Evolutionary conservation across 768 basidiomycete genomes (phyloP).

Genomic region (Inosperma sp.): DNA sequence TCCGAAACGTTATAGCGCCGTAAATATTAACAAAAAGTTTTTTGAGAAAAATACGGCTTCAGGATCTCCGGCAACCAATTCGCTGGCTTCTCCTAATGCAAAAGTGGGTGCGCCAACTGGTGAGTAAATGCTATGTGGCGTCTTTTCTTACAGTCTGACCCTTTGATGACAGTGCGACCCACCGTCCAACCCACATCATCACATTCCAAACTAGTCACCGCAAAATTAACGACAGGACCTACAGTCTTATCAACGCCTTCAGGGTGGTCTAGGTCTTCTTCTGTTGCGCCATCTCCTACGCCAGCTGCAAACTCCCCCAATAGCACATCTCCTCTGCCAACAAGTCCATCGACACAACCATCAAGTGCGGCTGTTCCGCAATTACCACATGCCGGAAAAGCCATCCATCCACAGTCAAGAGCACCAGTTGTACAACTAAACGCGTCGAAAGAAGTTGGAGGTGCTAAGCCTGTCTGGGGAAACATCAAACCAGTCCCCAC

Average conservation of each 20-base stretch:
- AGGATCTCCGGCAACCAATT: conserved; percentile 42
- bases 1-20: conserved; percentile 81
- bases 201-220: conserved; percentile 80
- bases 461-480: conserved; percentile 67
- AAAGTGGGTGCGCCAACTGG: conserved; percentile 53
- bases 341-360: conserved; percentile 32
- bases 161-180: conserved; percentile 49
- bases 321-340: conserved; percentile 38
- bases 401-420: conserved; percentile 65
- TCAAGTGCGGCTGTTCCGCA: conserved; percentile 41
- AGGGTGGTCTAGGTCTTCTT: conserved; percentile 79
- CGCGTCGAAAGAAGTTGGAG: conserved; percentile 29
- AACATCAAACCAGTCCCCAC: conserved; percentile 45
- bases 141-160: conserved; percentile 10
- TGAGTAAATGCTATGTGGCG: conserved; percentile 31
- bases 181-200: conserved; percentile 47
- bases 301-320: conserved; percentile 43
- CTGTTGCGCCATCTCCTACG: conserved; percentile 56
- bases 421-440: conserved; percentile 30
- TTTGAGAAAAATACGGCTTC: conserved; percentile 79
- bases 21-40: conserved; percentile 96
- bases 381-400: conserved; percentile 55
- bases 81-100: conserved; percentile 38
- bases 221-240: conserved; percentile 74
- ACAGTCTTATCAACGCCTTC: conserved; percentile 54